phyloP scores from a whole-genome alignment of 2,329 filamentous ascomycete genomes.

The Clonostachys chloroleuca region DNA sequence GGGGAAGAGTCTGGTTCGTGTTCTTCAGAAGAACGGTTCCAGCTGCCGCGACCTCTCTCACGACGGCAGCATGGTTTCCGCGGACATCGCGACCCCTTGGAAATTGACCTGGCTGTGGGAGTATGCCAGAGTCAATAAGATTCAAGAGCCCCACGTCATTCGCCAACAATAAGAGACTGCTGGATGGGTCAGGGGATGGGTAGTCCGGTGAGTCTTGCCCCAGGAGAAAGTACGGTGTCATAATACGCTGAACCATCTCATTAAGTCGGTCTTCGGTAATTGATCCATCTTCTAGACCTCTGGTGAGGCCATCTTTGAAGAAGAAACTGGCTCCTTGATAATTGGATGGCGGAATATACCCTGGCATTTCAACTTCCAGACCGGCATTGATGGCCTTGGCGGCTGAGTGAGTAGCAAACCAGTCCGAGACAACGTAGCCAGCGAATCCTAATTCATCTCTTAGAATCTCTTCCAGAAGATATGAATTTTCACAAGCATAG shows the following conservation, averaged over 20 bases:
- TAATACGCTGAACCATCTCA: constrained; percentile 47
- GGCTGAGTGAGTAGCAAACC: constrained; percentile 30
- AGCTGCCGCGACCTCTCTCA: constrained; percentile 42
- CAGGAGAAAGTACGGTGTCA: constrained; percentile 44
- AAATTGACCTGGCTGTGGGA: constrained; percentile 40
- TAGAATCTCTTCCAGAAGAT: constrained; percentile 40
- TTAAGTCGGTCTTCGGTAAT: constrained; percentile 31
- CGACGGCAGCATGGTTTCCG: constrained; percentile 41
- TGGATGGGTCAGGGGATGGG: constrained; percentile 35
- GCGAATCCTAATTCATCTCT: constrained; percentile 45
- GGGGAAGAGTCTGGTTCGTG: constrained; percentile 48
- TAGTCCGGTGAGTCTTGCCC: constrained; percentile 37
- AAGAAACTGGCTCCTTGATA: constrained; percentile 15
- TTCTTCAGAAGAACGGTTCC: constrained; percentile 71
- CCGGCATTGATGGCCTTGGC: constrained; percentile 35
- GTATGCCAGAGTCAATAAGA: constrained; percentile 45
- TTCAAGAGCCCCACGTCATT: too few relatives aligned
- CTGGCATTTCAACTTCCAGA: constrained; percentile 49
- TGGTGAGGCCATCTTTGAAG: constrained; percentile 38
- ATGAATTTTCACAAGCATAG: constrained; percentile 44
- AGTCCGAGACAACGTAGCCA: constrained; percentile 36
- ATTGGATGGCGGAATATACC: constrained; percentile 6
- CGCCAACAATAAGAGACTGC: constrained; percentile 13
- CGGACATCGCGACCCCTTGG: constrained; percentile 2
- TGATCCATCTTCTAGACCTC: constrained; percentile 40